Conservation (phyloP, 2,329 filamentous ascomycete species). For the Dothideomycetidae sp. region DNA sequence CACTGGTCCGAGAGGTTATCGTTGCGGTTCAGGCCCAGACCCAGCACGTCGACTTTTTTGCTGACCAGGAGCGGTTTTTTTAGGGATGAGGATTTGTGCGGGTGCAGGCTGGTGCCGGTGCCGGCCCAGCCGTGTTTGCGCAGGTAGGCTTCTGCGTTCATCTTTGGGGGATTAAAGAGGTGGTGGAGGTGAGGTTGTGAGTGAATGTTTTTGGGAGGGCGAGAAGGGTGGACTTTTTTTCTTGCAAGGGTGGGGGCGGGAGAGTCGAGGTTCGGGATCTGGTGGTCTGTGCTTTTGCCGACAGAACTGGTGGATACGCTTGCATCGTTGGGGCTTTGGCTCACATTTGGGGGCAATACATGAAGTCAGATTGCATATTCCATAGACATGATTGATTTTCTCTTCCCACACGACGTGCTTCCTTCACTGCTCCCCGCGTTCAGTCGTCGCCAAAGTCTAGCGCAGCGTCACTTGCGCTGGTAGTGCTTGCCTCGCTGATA, state of each 20-base stretch:
- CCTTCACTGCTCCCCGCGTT: too few relatives aligned
- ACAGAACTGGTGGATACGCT: too few relatives aligned
- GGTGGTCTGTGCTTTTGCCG: slow-evolving; percentile 5
- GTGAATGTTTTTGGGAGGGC: background rate
- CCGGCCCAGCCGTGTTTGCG: slow-evolving; percentile 82
- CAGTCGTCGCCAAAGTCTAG: slow-evolving; percentile 13
- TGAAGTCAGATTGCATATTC: too few relatives aligned
- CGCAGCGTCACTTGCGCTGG: slow-evolving; percentile 28
- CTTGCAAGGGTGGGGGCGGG: background rate
- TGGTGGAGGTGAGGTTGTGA: background rate
- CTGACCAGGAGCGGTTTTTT: slow-evolving; percentile 70
- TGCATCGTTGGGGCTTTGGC: too few relatives aligned
- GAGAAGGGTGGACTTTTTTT: background rate
- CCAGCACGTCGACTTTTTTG: slow-evolving; percentile 66
- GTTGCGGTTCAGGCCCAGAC: slow-evolving; percentile 63
- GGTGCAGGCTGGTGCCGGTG: slow-evolving; percentile 73
- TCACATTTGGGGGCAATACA: too few relatives aligned
- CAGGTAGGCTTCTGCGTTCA: slow-evolving; percentile 77
- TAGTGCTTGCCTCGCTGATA: slow-evolving; percentile 30
- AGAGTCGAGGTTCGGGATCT: slow-evolving; percentile 1
- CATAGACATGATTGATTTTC: too few relatives aligned
- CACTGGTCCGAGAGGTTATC: slow-evolving; percentile 62
- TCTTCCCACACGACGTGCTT: too few relatives aligned
- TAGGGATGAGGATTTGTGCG: slow-evolving; percentile 58
- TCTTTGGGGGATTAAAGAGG: slow-evolving; percentile 26